phyloP scores from a whole-genome alignment of 2,329 filamentous ascomycete species.

The Colletotrichum simmondsii region DNA sequence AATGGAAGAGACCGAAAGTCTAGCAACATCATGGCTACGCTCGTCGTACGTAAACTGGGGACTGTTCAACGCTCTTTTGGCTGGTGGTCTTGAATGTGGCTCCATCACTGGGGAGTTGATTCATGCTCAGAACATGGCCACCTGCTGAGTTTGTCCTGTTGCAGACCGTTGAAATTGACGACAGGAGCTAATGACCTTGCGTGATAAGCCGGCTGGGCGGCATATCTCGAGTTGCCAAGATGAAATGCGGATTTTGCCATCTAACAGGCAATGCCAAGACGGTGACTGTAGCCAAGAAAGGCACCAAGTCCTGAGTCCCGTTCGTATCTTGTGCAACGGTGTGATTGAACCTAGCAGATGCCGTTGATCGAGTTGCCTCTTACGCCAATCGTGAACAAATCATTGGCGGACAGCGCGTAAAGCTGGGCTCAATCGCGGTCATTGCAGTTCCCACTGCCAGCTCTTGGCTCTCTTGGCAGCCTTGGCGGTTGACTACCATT shows the following conservation, averaged over 20 bases:
- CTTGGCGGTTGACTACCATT: neutral
- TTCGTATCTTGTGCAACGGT: constrained; percentile 1
- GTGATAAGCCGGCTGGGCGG: constrained; percentile 18
- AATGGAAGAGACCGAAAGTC: constrained; percentile 8
- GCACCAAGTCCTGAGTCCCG: neutral
- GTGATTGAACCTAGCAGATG: constrained; percentile 1
- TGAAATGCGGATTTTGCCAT: constrained; percentile 27
- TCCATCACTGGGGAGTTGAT: neutral
- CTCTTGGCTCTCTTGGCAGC: constrained; percentile 16
- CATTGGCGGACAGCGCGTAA: constrained; percentile 14
- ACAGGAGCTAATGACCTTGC: constrained; percentile 8
- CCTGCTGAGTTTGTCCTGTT: constrained; percentile 19
- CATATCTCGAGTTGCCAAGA: constrained; percentile 21
- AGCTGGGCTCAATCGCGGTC: neutral
- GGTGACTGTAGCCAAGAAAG: constrained; percentile 16
- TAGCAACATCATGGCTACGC: neutral
- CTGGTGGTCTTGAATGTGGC: neutral
- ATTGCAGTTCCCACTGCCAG: constrained; percentile 10
- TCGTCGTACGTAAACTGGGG: constrained; percentile 14
- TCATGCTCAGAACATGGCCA: neutral
- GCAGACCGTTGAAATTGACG: constrained; percentile 10
- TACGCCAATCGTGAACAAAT: constrained; percentile 1
- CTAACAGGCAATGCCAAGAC: constrained; percentile 27
- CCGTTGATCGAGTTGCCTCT: constrained; percentile 26
- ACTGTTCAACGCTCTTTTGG: neutral